Evolutionary conservation across 805 yeast genomes (phyloP).

Genomic region (Candida taoyuanica): DNA sequence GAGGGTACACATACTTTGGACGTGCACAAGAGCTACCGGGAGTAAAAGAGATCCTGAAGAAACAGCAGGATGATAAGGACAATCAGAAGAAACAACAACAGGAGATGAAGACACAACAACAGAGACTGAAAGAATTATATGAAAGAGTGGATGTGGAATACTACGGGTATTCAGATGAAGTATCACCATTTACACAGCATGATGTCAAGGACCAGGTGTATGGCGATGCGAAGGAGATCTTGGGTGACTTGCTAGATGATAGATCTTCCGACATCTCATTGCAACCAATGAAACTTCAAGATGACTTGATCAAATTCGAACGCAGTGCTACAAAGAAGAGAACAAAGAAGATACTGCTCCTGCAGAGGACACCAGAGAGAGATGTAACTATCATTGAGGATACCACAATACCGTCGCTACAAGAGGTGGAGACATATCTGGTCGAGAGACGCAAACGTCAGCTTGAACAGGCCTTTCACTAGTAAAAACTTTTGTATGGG

Average conservation of each 20-base stretch:
- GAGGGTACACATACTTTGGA: slow-evolving; percentile 60
- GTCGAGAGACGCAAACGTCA: slow-evolving; percentile 18
- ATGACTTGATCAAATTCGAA: slow-evolving; percentile 31
- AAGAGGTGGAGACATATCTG: slow-evolving; percentile 14
- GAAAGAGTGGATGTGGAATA: slow-evolving; percentile 33
- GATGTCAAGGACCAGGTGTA: slow-evolving; percentile 1
- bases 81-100: slow-evolving; percentile 14
- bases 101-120: slow-evolving; percentile 20
- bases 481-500: not conserved
- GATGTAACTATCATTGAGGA: slow-evolving; percentile 3
- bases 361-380: not conserved
- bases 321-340: slow-evolving; percentile 24
- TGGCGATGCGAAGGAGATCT: not conserved
- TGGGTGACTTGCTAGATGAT: slow-evolving; percentile 6
- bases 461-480: slow-evolving; percentile 11
- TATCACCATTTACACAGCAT: not conserved
- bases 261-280: too few relatives aligned
- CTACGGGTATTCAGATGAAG: slow-evolving; percentile 37
- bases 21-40: slow-evolving; percentile 79
- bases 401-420: slow-evolving; percentile 6
- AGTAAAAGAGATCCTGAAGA: slow-evolving; percentile 45
- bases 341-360: slow-evolving; percentile 6
- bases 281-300: slow-evolving; percentile 4
- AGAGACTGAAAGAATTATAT: slow-evolving; percentile 24
- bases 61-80: slow-evolving; percentile 26